A percentile compares a stretch with the other conserved stretches of the same genome.
Conservation (phyloP, 2,329 filamentous ascomycete species). For the Phaeoacremonium minimum region DNA sequence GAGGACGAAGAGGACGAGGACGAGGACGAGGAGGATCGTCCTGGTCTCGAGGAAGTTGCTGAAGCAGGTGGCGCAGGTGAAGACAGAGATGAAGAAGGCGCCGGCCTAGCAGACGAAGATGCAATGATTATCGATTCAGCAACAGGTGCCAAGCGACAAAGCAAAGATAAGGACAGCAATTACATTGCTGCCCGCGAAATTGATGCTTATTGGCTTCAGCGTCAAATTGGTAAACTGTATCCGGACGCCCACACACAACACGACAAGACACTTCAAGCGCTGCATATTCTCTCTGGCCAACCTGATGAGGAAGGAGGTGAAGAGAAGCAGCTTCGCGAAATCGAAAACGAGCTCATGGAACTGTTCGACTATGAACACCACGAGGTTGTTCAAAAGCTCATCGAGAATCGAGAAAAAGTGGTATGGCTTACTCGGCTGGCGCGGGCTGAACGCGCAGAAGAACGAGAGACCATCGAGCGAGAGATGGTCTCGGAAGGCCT, state of each 20-base stretch:
- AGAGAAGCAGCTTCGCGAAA: constrained; percentile 82
- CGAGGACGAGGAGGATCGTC: constrained; percentile 55
- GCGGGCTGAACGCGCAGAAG: constrained; percentile 73
- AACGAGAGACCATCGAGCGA: constrained; percentile 73
- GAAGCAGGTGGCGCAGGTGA: constrained; percentile 42
- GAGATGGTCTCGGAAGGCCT: constrained; percentile 90
- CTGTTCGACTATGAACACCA: constrained; percentile 97
- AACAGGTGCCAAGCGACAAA: constrained; percentile 40
- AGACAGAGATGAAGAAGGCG: constrained; percentile 45
- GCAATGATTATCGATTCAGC: constrained; percentile 81
- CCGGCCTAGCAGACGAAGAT: constrained; percentile 55
- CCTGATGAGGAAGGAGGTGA: constrained; percentile 68
- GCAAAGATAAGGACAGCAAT: constrained; percentile 49
- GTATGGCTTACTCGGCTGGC: constrained; percentile 92
- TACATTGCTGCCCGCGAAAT: constrained; percentile 81
- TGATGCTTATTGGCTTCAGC: constrained; percentile 95
- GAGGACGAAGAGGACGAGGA: constrained; percentile 73
- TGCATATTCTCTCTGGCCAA: constrained; percentile 76
- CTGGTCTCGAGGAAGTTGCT: constrained; percentile 48
- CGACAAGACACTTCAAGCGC: constrained; percentile 81
- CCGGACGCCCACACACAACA: constrained; percentile 89
- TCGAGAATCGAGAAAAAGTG: constrained; percentile 88
- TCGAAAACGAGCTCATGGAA: constrained; percentile 98
- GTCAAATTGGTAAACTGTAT: constrained; percentile 85
- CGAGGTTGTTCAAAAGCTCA: constrained; percentile 84